These are phyloP conservation scores for Cutaneotrichosporon sp. DNA, from an alignment of 1,284 basidiomycete genomes.

Conservation along the genomic window DNA sequence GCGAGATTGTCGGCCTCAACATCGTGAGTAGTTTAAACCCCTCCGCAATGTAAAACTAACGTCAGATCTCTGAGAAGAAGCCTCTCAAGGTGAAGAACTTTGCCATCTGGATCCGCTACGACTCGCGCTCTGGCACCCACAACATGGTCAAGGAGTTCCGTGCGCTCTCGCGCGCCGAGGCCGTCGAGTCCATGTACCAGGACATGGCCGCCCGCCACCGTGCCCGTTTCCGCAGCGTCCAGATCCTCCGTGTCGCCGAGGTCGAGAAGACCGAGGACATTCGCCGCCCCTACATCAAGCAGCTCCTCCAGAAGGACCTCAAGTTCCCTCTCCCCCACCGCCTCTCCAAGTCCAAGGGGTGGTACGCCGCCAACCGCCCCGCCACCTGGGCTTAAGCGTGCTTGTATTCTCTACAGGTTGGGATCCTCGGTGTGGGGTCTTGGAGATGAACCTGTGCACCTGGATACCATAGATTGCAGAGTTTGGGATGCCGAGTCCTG, in stretches of 20 bases:
- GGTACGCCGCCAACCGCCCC: conserved; percentile 51
- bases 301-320: conserved; percentile 81
- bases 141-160: conserved; percentile 93
- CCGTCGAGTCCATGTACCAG: conserved; percentile 96
- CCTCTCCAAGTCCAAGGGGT: conserved; percentile 48
- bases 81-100: conserved; percentile 99
- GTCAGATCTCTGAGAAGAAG: conserved; percentile 91
- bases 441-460: conserved; percentile 32
- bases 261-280: conserved; percentile 87
- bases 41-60: not conserved
- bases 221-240: conserved; percentile 95
- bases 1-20: conserved; percentile 98
- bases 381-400: conserved; percentile 44
- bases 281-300: conserved; percentile 88
- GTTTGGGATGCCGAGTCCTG: too few relatives aligned
- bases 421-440: conserved; percentile 21
- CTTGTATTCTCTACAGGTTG: conserved; percentile 20
- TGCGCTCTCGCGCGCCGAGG: conserved; percentile 87
- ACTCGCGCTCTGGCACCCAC: conserved; percentile 95
- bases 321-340: conserved; percentile 99
- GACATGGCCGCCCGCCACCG: conserved; percentile 99
- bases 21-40: conserved; percentile 61
- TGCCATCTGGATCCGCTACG: conserved; percentile 98
- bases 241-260: conserved; percentile 55
- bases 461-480: not conserved